phyloP scores from a whole-genome alignment of 2,329 filamentous ascomycete genomes.

The Teratosphaeria destructans region DNA sequence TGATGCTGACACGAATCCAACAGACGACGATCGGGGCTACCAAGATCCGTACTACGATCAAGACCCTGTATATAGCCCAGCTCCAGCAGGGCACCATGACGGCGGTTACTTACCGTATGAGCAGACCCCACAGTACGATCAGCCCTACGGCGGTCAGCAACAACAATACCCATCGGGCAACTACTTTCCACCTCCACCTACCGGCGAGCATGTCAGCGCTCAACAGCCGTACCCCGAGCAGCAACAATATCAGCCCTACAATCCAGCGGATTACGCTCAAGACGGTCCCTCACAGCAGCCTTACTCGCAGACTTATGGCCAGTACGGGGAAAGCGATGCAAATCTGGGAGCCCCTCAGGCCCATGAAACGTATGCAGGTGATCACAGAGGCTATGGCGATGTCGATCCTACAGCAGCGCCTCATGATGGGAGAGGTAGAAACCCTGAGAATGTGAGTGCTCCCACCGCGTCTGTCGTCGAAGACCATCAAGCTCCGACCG shows the following conservation, averaged over 20 bases:
- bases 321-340: constrained; percentile 18
- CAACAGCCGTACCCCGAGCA: constrained; percentile 15
- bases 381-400: constrained; percentile 16
- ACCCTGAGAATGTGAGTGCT: constrained; percentile 40
- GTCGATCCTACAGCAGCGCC: constrained; percentile 7
- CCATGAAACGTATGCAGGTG: constrained; percentile 23
- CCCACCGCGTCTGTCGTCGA: constrained; percentile 5
- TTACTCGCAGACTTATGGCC: constrained; percentile 21
- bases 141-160: constrained; percentile 9
- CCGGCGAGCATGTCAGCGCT: constrained; percentile 10
- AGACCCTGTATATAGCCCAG: constrained; percentile 20
- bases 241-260: constrained; percentile 26
- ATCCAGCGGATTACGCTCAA: constrained; percentile 37
- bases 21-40: constrained; percentile 12
- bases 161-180: constrained; percentile 34
- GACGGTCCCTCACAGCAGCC: constrained; percentile 11
- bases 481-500: background rate
- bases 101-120: constrained; percentile 15
- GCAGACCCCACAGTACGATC: constrained; percentile 20
- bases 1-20: background rate
- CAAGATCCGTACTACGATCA: constrained; percentile 18
- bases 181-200: constrained; percentile 40
- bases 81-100: constrained; percentile 25
- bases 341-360: constrained; percentile 19
- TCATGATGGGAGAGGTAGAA: constrained; percentile 15